A percentile compares a stretch with the other conserved stretches of the same genome.
These are phyloP conservation scores for Malassezia arunalokei DNA, from an alignment of 1,284 basidiomycete species.

Conservation along the genomic window DNA sequence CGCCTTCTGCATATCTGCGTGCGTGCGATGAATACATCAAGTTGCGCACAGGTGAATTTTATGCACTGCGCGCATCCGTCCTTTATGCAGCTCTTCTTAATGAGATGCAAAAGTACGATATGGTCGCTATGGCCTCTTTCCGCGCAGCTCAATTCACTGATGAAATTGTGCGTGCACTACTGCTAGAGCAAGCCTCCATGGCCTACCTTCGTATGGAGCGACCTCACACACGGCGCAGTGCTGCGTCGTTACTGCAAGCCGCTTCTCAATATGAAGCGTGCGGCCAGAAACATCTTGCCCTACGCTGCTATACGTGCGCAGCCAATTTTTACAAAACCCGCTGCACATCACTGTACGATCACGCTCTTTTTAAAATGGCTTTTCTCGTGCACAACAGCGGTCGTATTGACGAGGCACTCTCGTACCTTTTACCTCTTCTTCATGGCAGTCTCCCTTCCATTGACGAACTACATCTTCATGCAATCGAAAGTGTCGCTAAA, in stretches of 20 bases:
- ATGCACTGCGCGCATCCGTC: constrained; percentile 28
- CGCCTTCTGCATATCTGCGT: constrained; percentile 1
- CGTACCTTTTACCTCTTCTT: constrained; percentile 47
- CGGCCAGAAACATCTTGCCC: constrained; percentile 47
- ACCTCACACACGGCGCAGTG: constrained; percentile 47
- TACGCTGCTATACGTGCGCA: constrained; percentile 25
- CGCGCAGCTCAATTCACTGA: constrained; percentile 41
- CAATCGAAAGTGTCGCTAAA: constrained; percentile 50
- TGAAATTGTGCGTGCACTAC: constrained; percentile 50
- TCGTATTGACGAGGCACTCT: constrained; percentile 48
- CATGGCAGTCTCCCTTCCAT: constrained; percentile 31
- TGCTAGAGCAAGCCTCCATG: constrained; percentile 51
- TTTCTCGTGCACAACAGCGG: constrained; percentile 52
- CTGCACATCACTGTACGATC: constrained; percentile 49
- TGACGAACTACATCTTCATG: constrained; percentile 48
- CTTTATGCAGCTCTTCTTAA: constrained; percentile 36
- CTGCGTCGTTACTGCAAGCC: constrained; percentile 50
- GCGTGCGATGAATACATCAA: constrained; percentile 2
- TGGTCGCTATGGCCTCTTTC: constrained; percentile 25
- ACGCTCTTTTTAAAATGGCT: constrained; percentile 50
- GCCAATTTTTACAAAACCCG: constrained; percentile 21
- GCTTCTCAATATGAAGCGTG: constrained; percentile 51
- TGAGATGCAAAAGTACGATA: constrained; percentile 16
- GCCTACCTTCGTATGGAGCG: constrained; percentile 45
- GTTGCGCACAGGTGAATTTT: constrained; percentile 9